A percentile compares a stretch with the other conserved stretches of the same genome.
phyloP scores from a whole-genome alignment of 441 rosid genomes.

The Mallotus repandus region DNA sequence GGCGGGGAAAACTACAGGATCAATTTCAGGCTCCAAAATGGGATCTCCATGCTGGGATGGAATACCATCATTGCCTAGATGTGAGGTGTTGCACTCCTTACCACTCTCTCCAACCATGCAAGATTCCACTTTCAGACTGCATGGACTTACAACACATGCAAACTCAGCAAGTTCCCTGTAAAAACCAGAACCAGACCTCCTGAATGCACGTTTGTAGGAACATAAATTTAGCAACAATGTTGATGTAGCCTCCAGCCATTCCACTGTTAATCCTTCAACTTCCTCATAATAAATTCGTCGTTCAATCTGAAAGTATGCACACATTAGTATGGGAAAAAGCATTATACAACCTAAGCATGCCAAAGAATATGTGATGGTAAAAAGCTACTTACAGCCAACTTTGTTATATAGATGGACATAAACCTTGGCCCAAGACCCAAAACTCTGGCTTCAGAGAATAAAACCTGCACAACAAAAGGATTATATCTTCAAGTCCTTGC shows the following conservation, averaged over 20 bases:
- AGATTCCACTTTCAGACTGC: constrained; percentile 35
- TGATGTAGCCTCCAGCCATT: constrained; percentile 86
- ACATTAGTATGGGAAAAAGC: constrained; percentile 3
- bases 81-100: constrained; percentile 18
- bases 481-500: constrained; percentile 2
- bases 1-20: constrained; percentile 67
- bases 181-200: constrained; percentile 44
- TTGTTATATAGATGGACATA: constrained; percentile 78
- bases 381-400: constrained; percentile 63
- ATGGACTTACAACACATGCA: constrained; percentile 58
- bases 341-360: not conserved
- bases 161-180: constrained; percentile 54
- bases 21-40: constrained; percentile 28
- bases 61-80: constrained; percentile 21
- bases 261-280: constrained; percentile 69
- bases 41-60: constrained; percentile 19
- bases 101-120: constrained; percentile 11
- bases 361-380: not conserved
- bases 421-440: constrained; percentile 83
- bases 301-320: constrained; percentile 54
- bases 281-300: constrained; percentile 75
- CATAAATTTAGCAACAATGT: constrained; percentile 57
- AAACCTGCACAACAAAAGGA: constrained; percentile 48
- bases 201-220: constrained; percentile 38
- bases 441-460: constrained; percentile 77